Evolutionary conservation across 1,284 basidiomycete species (phyloP).

Genomic region (Leccinum solheimii): DNA sequence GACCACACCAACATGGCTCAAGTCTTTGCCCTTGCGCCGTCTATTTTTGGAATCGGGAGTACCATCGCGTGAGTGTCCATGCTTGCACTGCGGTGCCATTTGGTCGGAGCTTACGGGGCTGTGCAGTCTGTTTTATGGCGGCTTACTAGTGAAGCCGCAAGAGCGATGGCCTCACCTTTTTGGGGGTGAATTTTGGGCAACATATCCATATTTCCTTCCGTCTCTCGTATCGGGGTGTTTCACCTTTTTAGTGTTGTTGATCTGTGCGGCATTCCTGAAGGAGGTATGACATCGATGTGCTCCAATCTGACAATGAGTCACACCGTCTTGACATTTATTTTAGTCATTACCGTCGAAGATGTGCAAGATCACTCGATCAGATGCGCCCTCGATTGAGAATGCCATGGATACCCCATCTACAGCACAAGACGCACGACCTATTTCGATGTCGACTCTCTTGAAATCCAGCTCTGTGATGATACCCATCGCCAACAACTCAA

Average conservation of each 20-base stretch:
- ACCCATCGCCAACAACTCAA: slow-evolving; percentile 67
- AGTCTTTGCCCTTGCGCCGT: slow-evolving; percentile 28
- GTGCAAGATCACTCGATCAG: not conserved
- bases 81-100: not conserved
- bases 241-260: slow-evolving; percentile 52
- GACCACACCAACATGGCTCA: slow-evolving; percentile 38
- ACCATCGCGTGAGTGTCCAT: slow-evolving; percentile 29
- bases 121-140: slow-evolving; percentile 51
- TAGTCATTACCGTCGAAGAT: slow-evolving; percentile 29
- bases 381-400: not conserved
- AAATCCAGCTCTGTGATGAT: slow-evolving; percentile 48
- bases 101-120: slow-evolving; percentile 44
- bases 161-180: slow-evolving; percentile 49
- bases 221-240: slow-evolving; percentile 59
- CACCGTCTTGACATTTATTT: not conserved
- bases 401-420: not conserved
- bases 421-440: slow-evolving; percentile 11
- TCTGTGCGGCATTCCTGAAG: slow-evolving; percentile 57
- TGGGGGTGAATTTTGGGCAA: slow-evolving; percentile 45
- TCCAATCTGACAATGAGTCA: not conserved
- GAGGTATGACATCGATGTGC: slow-evolving; percentile 43
- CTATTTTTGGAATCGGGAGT: slow-evolving; percentile 26
- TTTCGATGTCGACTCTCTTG: slow-evolving; percentile 42
- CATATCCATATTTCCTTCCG: slow-evolving; percentile 58
- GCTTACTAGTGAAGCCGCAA: slow-evolving; percentile 46